Evolutionary conservation across 805 yeast species (phyloP).

Genomic region (Metschnikowia corniflorae): DNA sequence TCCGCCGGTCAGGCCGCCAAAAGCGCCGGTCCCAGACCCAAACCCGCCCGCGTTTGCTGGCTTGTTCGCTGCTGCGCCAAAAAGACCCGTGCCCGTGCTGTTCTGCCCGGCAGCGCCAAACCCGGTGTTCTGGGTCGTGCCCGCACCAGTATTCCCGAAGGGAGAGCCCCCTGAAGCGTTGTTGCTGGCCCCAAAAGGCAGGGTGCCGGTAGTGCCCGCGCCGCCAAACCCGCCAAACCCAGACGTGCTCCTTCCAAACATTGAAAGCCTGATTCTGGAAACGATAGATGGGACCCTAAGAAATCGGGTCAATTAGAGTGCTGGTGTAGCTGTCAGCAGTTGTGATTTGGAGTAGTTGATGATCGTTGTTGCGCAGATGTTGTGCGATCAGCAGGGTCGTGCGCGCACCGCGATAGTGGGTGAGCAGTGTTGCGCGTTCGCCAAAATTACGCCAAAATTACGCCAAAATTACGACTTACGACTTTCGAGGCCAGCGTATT

Average conservation of each 20-base stretch:
- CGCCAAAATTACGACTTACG: too few species aligned
- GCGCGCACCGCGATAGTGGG: too few species aligned
- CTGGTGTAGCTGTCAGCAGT: too few species aligned
- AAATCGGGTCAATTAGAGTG: too few species aligned
- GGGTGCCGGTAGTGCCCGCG: constrained; percentile 8
- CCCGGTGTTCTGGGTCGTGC: constrained; percentile 12
- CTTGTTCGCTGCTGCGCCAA: constrained; percentile 17
- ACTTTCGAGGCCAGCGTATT: too few species aligned
- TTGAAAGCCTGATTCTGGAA: constrained; percentile 12
- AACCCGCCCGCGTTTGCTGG: constrained; percentile 38
- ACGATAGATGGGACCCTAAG: too few species aligned
- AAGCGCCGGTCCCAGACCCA: constrained; percentile 19
- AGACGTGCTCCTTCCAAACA: constrained; percentile 49
- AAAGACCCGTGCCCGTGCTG: constrained; percentile 3
- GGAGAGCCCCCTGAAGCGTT: constrained; percentile 14
- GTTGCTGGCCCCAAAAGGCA: constrained; percentile 27
- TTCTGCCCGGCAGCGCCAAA: constrained; percentile 18
- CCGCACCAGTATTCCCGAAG: constrained; percentile 12
- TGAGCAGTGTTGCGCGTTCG: too few species aligned
- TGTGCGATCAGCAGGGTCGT: too few species aligned
- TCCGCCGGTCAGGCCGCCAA: constrained; percentile 30
- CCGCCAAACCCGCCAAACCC: constrained; percentile 53
- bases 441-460: too few species aligned
- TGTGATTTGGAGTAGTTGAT: too few species aligned
- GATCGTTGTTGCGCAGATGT: too few species aligned